These are phyloP conservation scores for Trametes coccinea DNA, from an alignment of 768 basidiomycete species.

Conservation along the genomic window DNA sequence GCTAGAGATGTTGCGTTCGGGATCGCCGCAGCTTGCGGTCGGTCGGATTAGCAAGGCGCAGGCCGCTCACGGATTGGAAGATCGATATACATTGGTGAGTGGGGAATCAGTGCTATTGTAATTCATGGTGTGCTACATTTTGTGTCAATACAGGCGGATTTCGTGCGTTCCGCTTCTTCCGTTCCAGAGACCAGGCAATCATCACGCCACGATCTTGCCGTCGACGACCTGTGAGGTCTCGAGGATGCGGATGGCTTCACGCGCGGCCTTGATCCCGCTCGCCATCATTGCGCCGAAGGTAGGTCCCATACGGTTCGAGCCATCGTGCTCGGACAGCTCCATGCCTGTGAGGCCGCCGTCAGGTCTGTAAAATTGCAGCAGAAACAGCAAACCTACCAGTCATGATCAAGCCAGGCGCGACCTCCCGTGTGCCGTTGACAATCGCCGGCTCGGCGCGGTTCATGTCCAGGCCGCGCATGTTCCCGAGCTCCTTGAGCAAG, in stretches of 20 bases:
- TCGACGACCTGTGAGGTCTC: conserved; percentile 37
- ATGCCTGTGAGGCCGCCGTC: conserved; percentile 51
- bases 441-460: conserved; percentile 81
- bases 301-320: conserved; percentile 66
- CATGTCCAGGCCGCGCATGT: conserved; percentile 83
- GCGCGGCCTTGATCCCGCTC: conserved; percentile 56
- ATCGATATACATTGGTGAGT: neutral
- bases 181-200: neutral
- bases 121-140: neutral
- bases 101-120: neutral
- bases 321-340: conserved; percentile 83
- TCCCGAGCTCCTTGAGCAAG: conserved; percentile 70
- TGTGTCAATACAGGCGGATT: neutral
- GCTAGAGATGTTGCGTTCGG: conserved; percentile 4
- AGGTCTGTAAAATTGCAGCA: neutral
- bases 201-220: conserved; percentile 37
- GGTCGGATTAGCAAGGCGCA: too few relatives aligned
- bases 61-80: too few relatives aligned
- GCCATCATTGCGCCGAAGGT: conserved; percentile 83
- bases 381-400: conserved; percentile 48
- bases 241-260: conserved; percentile 38
- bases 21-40: too few relatives aligned
- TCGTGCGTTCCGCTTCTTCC: neutral
- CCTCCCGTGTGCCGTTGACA: conserved; percentile 75
- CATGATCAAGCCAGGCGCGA: conserved; percentile 73